Base-by-base conservation (phyloP, 2,329 filamentous ascomycete species). In the Sarocladium strictum region DNA sequence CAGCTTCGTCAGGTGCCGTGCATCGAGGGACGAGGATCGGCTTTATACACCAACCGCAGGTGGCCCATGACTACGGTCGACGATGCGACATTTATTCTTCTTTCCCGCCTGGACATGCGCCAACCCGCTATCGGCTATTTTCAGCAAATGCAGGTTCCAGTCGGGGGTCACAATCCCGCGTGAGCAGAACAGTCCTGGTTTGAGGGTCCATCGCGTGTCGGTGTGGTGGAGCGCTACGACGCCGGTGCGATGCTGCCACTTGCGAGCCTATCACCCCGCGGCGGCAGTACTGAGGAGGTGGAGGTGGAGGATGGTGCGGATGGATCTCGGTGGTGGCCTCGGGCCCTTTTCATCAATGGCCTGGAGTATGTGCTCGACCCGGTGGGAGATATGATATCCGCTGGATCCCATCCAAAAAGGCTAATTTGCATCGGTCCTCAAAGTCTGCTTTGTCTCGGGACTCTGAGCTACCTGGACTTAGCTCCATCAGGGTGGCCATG, bases 191-290 rank as follows among this genome's bases (percentile, higher is more conserved):
- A 33, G 47, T 33, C 47, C 47, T 21, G 17, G 47, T 51, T 51
- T n/a, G 47, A 32, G 47, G 43, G 27, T 51, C 47, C 47, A 51
- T 51, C 27, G 26, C 12, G 47, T 51, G 47, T 35, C 47, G 29
- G 47, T 51, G 47, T 35, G 47, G 47, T 51, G 47, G 47, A 51
- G 26, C 47, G 26, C 27, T 35, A 21, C 27, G 47, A 51, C 47
- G 47, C 47, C 47, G 47, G 47, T 35, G 26, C 47, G 5, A 21
- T 51, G 26, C 27, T 51, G 47, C 17, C 27, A 51, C 47, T 51
- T 32, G 47, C 47, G 47, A 51, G 47, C 47, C 47, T 51, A 51
- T 51, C 47, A 51, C 47, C 47, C 47, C 47, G 47, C 47, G 47
- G 27, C 47, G 27, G 19, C 23, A 17, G 47, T 17, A n/a, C 17